These are phyloP conservation scores for Monosporascus sp. DNA, from an alignment of 2,329 filamentous ascomycete genomes.

Conservation along the genomic window DNA sequence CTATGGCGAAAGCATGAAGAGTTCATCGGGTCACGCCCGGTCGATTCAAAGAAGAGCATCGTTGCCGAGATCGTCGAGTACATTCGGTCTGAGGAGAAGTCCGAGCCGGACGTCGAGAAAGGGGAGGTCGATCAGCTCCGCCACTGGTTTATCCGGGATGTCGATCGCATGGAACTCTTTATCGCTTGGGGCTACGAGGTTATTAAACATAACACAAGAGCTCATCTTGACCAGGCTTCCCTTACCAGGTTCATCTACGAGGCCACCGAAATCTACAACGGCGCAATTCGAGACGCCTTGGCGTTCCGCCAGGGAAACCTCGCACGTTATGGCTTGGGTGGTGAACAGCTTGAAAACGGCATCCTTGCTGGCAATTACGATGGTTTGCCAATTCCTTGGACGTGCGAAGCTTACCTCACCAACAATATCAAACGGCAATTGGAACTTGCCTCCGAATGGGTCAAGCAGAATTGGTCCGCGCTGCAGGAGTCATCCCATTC, in stretches of 20 bases:
- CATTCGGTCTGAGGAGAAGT: conserved; percentile 72
- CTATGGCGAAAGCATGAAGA: conserved; percentile 79
- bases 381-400: conserved; percentile 78
- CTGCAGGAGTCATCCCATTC: conserved; percentile 15
- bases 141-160: conserved; percentile 80
- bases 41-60: conserved; percentile 61
- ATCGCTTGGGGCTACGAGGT: conserved; percentile 75
- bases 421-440: conserved; percentile 57
- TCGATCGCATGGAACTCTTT: conserved; percentile 66
- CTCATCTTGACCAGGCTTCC: conserved; percentile 48
- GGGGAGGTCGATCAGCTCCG: conserved; percentile 75
- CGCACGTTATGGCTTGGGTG: conserved; percentile 64
- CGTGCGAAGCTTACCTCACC: conserved; percentile 59
- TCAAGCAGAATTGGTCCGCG: conserved; percentile 37
- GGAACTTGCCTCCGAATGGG: conserved; percentile 52
- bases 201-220: conserved; percentile 66
- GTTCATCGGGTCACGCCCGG: conserved; percentile 53
- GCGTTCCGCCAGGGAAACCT: conserved; percentile 69
- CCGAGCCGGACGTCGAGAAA: conserved; percentile 54
- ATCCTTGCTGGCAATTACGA: conserved; percentile 60
- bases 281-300: conserved; percentile 62
- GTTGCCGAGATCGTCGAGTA: conserved; percentile 69
- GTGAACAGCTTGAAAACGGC: conserved; percentile 60
- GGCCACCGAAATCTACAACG: conserved; percentile 59
- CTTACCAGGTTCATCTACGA: conserved; percentile 58